Base-by-base conservation (phyloP, 345 rosid genomes). In the Sonneratia alba region DNA sequence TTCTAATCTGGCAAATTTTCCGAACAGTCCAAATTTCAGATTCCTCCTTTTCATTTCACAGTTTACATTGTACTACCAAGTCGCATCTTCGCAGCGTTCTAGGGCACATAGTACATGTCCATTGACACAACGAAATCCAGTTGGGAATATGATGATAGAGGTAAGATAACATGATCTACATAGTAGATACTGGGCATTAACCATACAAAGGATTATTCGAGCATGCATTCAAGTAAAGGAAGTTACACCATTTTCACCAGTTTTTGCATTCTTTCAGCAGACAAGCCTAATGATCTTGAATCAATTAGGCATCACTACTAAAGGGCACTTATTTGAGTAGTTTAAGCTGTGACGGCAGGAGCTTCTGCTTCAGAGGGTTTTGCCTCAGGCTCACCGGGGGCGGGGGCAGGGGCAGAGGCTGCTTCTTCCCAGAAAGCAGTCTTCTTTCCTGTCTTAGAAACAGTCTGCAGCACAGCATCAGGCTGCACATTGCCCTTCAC, bases 401-500 rank as follows among this genome's bases (percentile, higher is more conserved):
- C 83, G 6, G 86, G 82, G 72, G 81, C 82, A 9, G 45, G 45
- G 45, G 6, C 10, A 9, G 86, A 81, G 71, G 81, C 83, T 71
- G 83, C 88, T 16, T 77, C 85, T 72, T 83, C 96, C 96, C 98
- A 93, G 78, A 91, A 91, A 57, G 88, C 72, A 45, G 98, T 93
- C 76, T 85, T 83, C 86, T 93, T 91, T 68, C 91, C 90, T 0
- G 92, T 87, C 80, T 93, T 93, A 9, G 97, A 82, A 38, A 93
- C 97, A 0, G 87, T 82, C 83, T 91, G 85, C 7, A 89, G 74
- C 78, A 89, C 97, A 42, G 88, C 94, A 43, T 91, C 91, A 1
- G 92, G 91, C 81, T 86, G 81, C 70, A 93, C 86, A n/a, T 85
- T 91, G 77, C 98, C 96, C 78, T 82, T 89, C 70, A 93, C 98